phyloP scores from a whole-genome alignment of 805 yeast species.

The Wickerhamomyces xylosicus region DNA sequence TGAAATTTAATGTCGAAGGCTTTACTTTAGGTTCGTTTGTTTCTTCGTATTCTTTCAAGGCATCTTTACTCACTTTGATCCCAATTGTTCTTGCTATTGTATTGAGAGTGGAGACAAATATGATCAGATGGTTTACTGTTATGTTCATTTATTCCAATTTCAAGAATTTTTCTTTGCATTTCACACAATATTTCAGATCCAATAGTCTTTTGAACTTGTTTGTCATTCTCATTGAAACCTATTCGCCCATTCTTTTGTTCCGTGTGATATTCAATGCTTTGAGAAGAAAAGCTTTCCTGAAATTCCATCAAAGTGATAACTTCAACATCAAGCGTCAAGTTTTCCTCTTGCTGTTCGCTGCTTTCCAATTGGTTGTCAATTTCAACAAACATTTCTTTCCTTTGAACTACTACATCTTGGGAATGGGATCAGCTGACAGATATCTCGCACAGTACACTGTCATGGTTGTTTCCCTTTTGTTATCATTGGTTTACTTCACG shows the following conservation, averaged over 20 bases:
- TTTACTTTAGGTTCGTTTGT: neutral
- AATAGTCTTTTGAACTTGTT: neutral
- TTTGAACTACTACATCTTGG: neutral
- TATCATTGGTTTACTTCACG: neutral
- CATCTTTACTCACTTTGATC: neutral
- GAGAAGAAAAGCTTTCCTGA: neutral
- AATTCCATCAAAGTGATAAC: neutral
- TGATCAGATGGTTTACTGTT: neutral
- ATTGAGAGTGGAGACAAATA: neutral
- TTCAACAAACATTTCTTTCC: neutral
- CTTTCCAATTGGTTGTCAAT: neutral
- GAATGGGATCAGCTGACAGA: neutral
- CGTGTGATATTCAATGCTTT: neutral
- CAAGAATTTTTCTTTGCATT: neutral
- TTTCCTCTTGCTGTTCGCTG: neutral
- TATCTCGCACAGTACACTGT: neutral
- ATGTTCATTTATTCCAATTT: neutral
- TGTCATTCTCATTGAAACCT: neutral
- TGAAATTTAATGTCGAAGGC: neutral
- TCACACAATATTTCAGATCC: neutral
- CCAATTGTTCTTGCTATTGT: neutral
- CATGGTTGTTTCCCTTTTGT: neutral
- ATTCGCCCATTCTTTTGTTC: neutral
- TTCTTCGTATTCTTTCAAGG: neutral
- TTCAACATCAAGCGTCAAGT: neutral